Base-by-base conservation (phyloP, 2,329 filamentous ascomycete genomes). In the Exophiala spinifera region DNA sequence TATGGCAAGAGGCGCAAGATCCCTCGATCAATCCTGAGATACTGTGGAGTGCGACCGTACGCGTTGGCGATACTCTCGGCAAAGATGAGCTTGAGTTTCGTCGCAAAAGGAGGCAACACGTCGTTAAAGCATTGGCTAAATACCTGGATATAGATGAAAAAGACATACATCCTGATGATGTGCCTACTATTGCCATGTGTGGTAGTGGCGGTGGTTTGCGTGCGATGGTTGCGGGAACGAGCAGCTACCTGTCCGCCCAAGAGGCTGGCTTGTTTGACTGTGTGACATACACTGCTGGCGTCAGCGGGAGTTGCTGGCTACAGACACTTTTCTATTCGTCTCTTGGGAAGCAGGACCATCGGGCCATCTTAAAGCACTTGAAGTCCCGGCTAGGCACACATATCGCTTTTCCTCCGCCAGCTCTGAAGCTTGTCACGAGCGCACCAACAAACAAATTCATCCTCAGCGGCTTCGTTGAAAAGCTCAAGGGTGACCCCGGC, bases 291-390 rank as follows among this genome's bases (percentile, higher is more conserved):
- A 95, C 91, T 0, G 90, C 92, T 4, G 94, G 94, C 1, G 94
- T 99, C 46, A 96, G 91, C 67, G 94, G 94, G 0, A 95, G 89
- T 60, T 97, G 94, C 70, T 99, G 94, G 94, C 79, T 97, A 4
- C 92, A 97, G 69, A 79, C 88, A 0, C 78, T 99, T 3, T 96
- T 89, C 67, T 85, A 94, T 66, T 92, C 89, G 0, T 89, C 89
- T 0, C 79, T 97, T 53, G 80, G 86, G 0, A 77, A 79, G 14
- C 82, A 85, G 51, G 83, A 82, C 58, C 82, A 95, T 62, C 75
- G 79, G 19, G 81, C 78, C 34, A 78, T 96, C 17, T 81, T 96
- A 36, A 82, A 91, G 8, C 94, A 99, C 66, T 74, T 99, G 50
- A 97, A 96, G 70, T 82, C 85, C 46, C 83, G 94, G 21, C 80